Percentiles rank a stretch among this genome's conserved stretches.
These are phyloP conservation scores for Sisymbrium altissimum DNA, from an alignment of 345 rosid genomes.

Conservation along the genomic window DNA sequence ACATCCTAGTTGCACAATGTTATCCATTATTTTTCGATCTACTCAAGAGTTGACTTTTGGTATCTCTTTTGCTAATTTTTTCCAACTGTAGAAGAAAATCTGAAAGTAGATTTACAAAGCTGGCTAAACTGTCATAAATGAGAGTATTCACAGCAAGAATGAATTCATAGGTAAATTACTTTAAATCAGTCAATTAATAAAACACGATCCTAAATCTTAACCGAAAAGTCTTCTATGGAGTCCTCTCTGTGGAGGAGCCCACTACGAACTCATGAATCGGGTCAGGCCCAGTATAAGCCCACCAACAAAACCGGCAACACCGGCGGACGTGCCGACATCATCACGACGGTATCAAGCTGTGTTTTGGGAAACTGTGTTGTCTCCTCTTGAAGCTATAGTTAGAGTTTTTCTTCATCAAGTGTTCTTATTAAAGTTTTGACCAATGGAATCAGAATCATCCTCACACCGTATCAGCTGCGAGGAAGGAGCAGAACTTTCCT, in stretches of 20 bases:
- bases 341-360: conserved; percentile 12
- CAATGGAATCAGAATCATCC: conserved; percentile 21
- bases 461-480: neutral
- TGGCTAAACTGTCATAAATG: too few species aligned
- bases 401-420: neutral
- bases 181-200: too few species aligned
- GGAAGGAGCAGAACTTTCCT: conserved; percentile 38
- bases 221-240: neutral
- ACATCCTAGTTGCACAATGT: too few species aligned
- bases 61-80: too few species aligned
- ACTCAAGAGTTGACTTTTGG: too few species aligned
- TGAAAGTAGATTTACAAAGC: too few species aligned
- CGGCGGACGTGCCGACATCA: conserved; percentile 23
- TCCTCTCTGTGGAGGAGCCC: neutral
- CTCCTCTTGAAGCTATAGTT: neutral
- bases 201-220: too few species aligned
- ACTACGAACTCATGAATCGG: neutral
- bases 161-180: too few species aligned
- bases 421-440: neutral
- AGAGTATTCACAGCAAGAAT: too few species aligned
- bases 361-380: conserved; percentile 19
- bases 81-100: too few species aligned
- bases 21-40: too few species aligned
- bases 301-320: conserved; percentile 1
- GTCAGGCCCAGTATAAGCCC: conserved; percentile 5